Base-by-base conservation (phyloP, 2,329 filamentous ascomycete species). In the Colletotrichum sp. region DNA sequence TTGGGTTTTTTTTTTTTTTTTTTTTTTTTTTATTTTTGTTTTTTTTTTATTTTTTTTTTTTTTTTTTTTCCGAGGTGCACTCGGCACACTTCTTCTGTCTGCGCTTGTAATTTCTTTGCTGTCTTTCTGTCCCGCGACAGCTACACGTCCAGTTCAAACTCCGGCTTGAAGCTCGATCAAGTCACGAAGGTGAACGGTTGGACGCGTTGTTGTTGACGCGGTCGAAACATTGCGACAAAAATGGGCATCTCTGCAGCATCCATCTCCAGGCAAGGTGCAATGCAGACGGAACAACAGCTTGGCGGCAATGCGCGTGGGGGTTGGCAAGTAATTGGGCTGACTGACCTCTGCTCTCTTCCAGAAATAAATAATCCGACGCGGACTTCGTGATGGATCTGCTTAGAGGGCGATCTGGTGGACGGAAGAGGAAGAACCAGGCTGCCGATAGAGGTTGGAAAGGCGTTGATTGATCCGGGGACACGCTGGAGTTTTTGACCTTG, bases 391-490 rank as follows among this genome's bases (percentile, higher is more conserved):
- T 77, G 74, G 76, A 73, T 64, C 70, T 74, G 68, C 68, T 71
- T 59, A 77, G 74, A 66, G 34, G 55, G 57, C 55, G 74, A 74
- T 68, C 72, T 72, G 75, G 70, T 73, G 75, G 67, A 77, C 77
- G 77, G 77, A 71, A 77, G 73, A 77, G 76, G 74, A 79, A 79
- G 76, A 79, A 79, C 59, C 72, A 77, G 28, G 48, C 44, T 66
- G 74, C 77, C 71, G 74, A 72, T 69, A 69, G 76, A 70, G 68
- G 70, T 76, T 76, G 68, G 72, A 70, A 72, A 77, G 73, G 66
- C 76, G 66, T 80, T 77, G 74, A 69, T 76, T 76, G 74, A 76
- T 76, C 74, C 74, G 74, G 66, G 57, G 66, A 71, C 66, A 59
- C 71, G 66, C 74, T 76, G 74, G 72, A 76, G 74, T 74, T 76